phyloP scores from a whole-genome alignment of 371 early-diverging fungal species.

The Smittium mucronatum region DNA sequence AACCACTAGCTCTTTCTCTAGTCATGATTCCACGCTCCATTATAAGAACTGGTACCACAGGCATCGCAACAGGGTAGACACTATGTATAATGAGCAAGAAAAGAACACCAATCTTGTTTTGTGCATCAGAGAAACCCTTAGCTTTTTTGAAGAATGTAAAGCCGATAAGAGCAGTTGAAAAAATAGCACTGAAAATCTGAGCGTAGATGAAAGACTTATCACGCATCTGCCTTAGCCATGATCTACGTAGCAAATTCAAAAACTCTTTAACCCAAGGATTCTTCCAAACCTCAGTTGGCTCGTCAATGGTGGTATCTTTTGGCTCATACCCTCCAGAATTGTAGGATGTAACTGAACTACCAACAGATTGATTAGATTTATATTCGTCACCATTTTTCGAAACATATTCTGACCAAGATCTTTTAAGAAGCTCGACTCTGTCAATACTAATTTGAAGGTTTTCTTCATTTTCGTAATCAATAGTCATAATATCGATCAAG shows the following conservation, averaged over 20 bases:
- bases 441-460: conserved; percentile 15
- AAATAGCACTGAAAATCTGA: conserved; percentile 13
- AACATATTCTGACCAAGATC: conserved; percentile 14
- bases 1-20: conserved; percentile 27
- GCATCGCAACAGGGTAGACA: conserved; percentile 25
- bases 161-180: conserved; percentile 20
- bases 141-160: conserved; percentile 30
- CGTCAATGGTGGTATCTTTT: background rate
- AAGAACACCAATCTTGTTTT: conserved; percentile 29
- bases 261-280: conserved; percentile 26
- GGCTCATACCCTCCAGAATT: conserved; percentile 8
- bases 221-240: conserved; percentile 25
- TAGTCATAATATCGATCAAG: conserved; percentile 36
- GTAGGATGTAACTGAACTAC: conserved; percentile 5
- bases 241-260: conserved; percentile 18
- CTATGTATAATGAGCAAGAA: conserved; percentile 20
- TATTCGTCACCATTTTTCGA: background rate
- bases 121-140: conserved; percentile 19
- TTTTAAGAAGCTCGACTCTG: conserved; percentile 22
- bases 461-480: conserved; percentile 21
- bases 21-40: conserved; percentile 19
- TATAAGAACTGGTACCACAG: conserved; percentile 23
- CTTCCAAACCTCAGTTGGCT: background rate
- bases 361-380: background rate
- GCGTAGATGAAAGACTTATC: conserved; percentile 17